Conservation (phyloP, 768 basidiomycete genomes). For the Boletus sensibilis region DNA sequence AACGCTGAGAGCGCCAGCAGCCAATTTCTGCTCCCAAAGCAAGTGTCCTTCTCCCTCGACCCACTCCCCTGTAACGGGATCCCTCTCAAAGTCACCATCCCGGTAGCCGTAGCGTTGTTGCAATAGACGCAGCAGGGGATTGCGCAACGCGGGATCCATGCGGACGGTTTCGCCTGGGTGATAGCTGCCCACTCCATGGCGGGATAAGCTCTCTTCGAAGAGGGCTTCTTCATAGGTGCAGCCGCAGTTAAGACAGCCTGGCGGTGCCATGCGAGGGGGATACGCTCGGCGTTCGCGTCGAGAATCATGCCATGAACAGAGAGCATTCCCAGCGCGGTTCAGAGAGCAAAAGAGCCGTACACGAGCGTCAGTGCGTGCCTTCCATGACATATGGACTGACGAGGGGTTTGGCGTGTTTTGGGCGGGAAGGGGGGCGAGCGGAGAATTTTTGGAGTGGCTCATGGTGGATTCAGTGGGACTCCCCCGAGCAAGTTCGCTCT, state of each 20-base stretch:
- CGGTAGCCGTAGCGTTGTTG: slow-evolving; percentile 73
- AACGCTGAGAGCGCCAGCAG: slow-evolving; percentile 36
- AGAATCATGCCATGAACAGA: slow-evolving; percentile 90
- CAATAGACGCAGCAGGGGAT: slow-evolving; percentile 72
- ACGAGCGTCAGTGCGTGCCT: slow-evolving; percentile 70
- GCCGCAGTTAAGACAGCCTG: slow-evolving; percentile 79
- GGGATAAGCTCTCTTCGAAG: slow-evolving; percentile 80
- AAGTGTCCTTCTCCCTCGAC: slow-evolving; percentile 59
- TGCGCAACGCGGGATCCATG: slow-evolving; percentile 86
- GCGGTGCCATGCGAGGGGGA: slow-evolving; percentile 79
- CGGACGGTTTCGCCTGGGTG: slow-evolving; percentile 81
- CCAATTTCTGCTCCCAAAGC: slow-evolving; percentile 60
- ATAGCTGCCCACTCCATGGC: slow-evolving; percentile 79
- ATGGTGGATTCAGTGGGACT: slow-evolving; percentile 26
- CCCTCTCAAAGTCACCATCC: slow-evolving; percentile 84
- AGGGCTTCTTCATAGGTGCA: slow-evolving; percentile 83
- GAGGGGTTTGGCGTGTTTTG: slow-evolving; percentile 38
- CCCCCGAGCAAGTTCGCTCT: slow-evolving; percentile 41
- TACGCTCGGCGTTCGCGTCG: slow-evolving; percentile 74
- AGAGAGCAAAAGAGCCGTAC: slow-evolving; percentile 71
- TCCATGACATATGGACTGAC: slow-evolving; percentile 59
- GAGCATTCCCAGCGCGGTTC: slow-evolving; percentile 84
- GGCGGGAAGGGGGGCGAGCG: slow-evolving; percentile 15
- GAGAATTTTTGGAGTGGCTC: slow-evolving; percentile 16
- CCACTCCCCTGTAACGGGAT: slow-evolving; percentile 66